Evolutionary conservation across 495 filamentous ascomycete genomes (phyloP).

Genomic region (Aspergillus carlsbadensis): DNA sequence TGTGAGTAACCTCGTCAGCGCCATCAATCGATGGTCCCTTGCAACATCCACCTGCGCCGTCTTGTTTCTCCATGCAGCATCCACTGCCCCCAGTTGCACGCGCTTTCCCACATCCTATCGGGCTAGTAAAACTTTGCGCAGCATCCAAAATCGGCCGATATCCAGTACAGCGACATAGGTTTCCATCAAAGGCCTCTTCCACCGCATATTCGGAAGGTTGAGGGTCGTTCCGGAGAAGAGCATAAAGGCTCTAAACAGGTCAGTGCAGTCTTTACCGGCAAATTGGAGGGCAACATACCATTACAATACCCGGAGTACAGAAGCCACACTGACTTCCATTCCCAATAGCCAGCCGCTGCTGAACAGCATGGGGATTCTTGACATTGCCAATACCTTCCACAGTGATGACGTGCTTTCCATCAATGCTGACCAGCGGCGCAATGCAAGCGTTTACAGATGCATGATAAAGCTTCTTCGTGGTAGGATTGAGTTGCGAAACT

Average conservation of each 20-base stretch:
- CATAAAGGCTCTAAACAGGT: slow-evolving; percentile 67
- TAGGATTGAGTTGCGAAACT: slow-evolving; percentile 87
- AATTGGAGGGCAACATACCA: slow-evolving; percentile 73
- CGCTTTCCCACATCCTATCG: slow-evolving; percentile 42
- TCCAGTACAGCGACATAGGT: slow-evolving; percentile 92
- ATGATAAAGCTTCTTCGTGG: slow-evolving; percentile 84
- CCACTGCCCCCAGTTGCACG: slow-evolving; percentile 47
- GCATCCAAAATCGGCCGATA: slow-evolving; percentile 94
- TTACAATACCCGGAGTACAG: slow-evolving; percentile 96
- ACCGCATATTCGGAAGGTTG: slow-evolving; percentile 65
- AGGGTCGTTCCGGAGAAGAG: slow-evolving; percentile 50
- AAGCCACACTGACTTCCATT: slow-evolving; percentile 76
- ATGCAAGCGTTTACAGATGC: slow-evolving; percentile 93
- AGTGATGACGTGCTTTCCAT: slow-evolving; percentile 98
- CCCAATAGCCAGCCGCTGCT: slow-evolving; percentile 83
- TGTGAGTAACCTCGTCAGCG: slow-evolving; percentile 9
- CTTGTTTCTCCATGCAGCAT: slow-evolving; percentile 54
- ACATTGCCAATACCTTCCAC: slow-evolving; percentile 95
- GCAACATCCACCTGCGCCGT: slow-evolving; percentile 40
- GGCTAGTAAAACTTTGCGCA: slow-evolving; percentile 57
- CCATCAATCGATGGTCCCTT: slow-evolving; percentile 25
- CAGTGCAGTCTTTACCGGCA: slow-evolving; percentile 13
- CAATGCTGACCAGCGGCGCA: slow-evolving; percentile 85
- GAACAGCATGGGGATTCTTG: slow-evolving; percentile 82
- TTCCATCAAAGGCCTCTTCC: slow-evolving; percentile 78